A percentile compares a stretch with the other conserved stretches of the same genome.
These are phyloP conservation scores for Lobulomyces angularis DNA, from an alignment of 192 early-diverging fungal genomes.

Conservation along the genomic window DNA sequence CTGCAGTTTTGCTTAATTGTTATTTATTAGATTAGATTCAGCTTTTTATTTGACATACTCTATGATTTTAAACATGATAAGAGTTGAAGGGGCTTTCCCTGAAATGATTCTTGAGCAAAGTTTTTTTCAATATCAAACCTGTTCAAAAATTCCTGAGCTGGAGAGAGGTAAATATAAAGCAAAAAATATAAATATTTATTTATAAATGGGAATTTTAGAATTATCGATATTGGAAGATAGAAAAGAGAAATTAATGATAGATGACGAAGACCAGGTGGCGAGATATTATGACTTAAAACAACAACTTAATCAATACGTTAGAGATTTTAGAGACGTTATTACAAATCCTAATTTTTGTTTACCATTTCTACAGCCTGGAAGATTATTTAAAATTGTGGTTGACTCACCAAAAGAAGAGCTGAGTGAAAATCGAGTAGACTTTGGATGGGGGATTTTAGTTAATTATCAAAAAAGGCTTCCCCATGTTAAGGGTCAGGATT, in stretches of 20 bases:
- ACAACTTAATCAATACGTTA: slow-evolving; percentile 49
- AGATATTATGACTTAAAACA: slow-evolving; percentile 64
- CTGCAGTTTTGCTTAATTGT: slow-evolving; percentile 14
- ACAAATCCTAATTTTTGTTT: slow-evolving; percentile 71
- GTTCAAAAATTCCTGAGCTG: slow-evolving; percentile 64
- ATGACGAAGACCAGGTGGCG: slow-evolving; percentile 55
- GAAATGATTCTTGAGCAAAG: slow-evolving; percentile 85
- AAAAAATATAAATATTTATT: slow-evolving; percentile 1
- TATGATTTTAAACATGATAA: slow-evolving; percentile 90
- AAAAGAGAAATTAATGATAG: slow-evolving; percentile 40
- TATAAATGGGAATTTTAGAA: slow-evolving; percentile 21
- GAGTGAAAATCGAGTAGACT: slow-evolving; percentile 46
- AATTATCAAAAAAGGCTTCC: slow-evolving; percentile 51
- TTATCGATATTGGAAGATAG: slow-evolving; percentile 39
- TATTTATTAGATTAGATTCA: slow-evolving; percentile 72
- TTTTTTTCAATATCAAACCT: slow-evolving; percentile 89
- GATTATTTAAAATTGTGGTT: slow-evolving; percentile 45
- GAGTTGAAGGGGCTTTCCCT: slow-evolving; percentile 85
- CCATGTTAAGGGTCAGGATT: slow-evolving; percentile 11
- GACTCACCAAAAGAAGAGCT: slow-evolving; percentile 1
- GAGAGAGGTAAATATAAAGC: slow-evolving; percentile 32
- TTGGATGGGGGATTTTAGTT: slow-evolving; percentile 87
- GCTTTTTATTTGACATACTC: slow-evolving; percentile 94
- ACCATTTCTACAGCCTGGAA: slow-evolving; percentile 75
- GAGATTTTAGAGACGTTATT: slow-evolving; percentile 62